Conservation (phyloP, 305 asterid genomes). For the Plantago lanceolata region DNA sequence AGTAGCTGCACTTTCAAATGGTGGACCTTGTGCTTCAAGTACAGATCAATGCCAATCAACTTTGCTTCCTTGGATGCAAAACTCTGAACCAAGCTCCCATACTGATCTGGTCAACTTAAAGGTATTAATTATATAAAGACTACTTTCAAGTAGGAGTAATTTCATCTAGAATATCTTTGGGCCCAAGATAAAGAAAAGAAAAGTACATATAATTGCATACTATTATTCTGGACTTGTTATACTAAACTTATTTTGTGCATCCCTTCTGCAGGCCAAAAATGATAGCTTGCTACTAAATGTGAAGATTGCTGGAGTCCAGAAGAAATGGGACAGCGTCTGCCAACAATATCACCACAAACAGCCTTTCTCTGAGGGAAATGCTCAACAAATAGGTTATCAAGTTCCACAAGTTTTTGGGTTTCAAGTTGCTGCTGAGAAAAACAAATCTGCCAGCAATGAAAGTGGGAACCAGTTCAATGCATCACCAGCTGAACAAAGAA, state of each 20-base stretch:
- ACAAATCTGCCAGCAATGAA: slow-evolving; percentile 27
- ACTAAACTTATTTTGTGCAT: slow-evolving; percentile 9
- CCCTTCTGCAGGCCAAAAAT: slow-evolving; percentile 79
- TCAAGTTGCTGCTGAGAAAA: slow-evolving; percentile 39
- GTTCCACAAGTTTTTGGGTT: slow-evolving; percentile 46
- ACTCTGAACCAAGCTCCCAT: slow-evolving; percentile 27
- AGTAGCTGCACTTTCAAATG: slow-evolving; percentile 41
- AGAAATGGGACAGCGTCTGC: slow-evolving; percentile 68
- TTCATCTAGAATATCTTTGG: neutral
- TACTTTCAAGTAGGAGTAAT: neutral
- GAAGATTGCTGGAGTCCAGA: slow-evolving; percentile 43
- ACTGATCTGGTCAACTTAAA: slow-evolving; percentile 28
- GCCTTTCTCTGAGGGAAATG: slow-evolving; percentile 31
- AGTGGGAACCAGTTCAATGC: slow-evolving; percentile 24
- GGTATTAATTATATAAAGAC: slow-evolving; percentile 37
- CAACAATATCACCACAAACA: slow-evolving; percentile 44
- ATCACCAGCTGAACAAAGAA: slow-evolving; percentile 34
- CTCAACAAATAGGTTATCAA: slow-evolving; percentile 26
- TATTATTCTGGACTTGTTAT: neutral
- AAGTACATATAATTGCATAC: neutral
- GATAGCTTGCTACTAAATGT: slow-evolving; percentile 46
- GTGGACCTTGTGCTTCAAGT: slow-evolving; percentile 32
- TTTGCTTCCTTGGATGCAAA: slow-evolving; percentile 56
- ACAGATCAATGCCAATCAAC: slow-evolving; percentile 33
- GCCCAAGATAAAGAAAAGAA: too few relatives aligned